Percentiles rank a stretch among this genome's conserved stretches.
phyloP scores from a whole-genome alignment of 495 filamentous ascomycete genomes.

The Aspergillus indologenus region DNA sequence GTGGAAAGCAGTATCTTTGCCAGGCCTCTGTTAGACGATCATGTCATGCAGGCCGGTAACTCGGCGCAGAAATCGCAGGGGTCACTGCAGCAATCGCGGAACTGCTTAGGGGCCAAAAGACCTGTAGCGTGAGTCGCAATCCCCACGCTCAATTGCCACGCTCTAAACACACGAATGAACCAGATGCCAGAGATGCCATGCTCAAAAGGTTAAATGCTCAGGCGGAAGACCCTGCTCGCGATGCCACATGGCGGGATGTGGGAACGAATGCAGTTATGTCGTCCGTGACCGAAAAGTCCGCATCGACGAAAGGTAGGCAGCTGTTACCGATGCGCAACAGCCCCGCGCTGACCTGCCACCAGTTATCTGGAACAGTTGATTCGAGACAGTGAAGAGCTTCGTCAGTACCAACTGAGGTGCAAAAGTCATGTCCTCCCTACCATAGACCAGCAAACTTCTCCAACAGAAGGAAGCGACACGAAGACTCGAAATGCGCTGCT shows the following conservation, averaged over 20 bases:
- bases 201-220: conserved; percentile 39
- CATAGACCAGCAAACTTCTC: conserved; percentile 8
- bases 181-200: conserved; percentile 38
- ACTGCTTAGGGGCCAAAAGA: no score
- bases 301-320: conserved; percentile 32
- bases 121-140: no score
- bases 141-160: no score
- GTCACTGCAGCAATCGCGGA: no score
- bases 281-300: conserved; percentile 33
- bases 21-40: no score
- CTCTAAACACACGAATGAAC: no score
- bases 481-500: conserved; percentile 30
- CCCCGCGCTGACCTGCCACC: neutral
- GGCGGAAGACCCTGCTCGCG: conserved; percentile 33
- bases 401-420: conserved; percentile 16
- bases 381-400: conserved; percentile 22
- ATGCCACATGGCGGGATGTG: conserved; percentile 25
- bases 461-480: neutral
- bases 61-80: no score
- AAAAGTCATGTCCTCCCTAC: neutral
- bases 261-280: conserved; percentile 30
- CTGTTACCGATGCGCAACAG: neutral
- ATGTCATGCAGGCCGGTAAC: no score
- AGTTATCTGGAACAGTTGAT: conserved; percentile 32
- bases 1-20: no score